Percentiles rank a stretch among this genome's conserved stretches.
phyloP scores from a whole-genome alignment of 495 filamentous ascomycete species.

The Venustampulla echinocandica region DNA sequence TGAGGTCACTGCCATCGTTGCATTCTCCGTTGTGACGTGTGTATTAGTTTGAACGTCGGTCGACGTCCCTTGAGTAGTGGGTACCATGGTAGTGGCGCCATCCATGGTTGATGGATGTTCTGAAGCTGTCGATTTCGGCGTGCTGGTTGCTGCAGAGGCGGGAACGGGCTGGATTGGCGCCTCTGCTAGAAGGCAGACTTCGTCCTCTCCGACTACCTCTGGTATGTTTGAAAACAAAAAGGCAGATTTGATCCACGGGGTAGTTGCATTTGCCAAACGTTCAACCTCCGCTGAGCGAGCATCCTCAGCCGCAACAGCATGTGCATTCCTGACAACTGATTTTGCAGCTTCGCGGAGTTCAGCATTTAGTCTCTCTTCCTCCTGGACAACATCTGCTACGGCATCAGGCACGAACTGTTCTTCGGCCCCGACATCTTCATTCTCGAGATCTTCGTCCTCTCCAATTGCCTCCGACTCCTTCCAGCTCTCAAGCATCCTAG shows the following conservation, averaged over 20 bases:
- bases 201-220: slow-evolving; percentile 3
- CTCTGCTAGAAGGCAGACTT: slow-evolving; percentile 21
- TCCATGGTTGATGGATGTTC: background rate
- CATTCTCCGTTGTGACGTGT: background rate
- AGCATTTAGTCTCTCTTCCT: slow-evolving; percentile 17
- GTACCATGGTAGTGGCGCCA: background rate
- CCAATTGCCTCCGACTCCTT: slow-evolving; percentile 64
- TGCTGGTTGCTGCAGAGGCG: background rate
- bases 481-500: slow-evolving; percentile 77
- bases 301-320: slow-evolving; percentile 1
- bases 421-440: slow-evolving; percentile 25
- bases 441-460: slow-evolving; percentile 37
- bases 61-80: background rate
- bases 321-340: background rate
- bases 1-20: background rate
- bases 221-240: background rate
- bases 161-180: slow-evolving; percentile 1
- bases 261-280: background rate
- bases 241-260: slow-evolving; percentile 9
- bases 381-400: slow-evolving; percentile 23
- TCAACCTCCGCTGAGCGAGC: background rate
- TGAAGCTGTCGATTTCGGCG: background rate
- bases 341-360: slow-evolving; percentile 5
- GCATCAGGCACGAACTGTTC: slow-evolving; percentile 30
- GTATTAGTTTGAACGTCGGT: background rate